Base-by-base conservation (phyloP, 2,329 filamentous ascomycete genomes). In the Thielaviopsis euricoi region DNA sequence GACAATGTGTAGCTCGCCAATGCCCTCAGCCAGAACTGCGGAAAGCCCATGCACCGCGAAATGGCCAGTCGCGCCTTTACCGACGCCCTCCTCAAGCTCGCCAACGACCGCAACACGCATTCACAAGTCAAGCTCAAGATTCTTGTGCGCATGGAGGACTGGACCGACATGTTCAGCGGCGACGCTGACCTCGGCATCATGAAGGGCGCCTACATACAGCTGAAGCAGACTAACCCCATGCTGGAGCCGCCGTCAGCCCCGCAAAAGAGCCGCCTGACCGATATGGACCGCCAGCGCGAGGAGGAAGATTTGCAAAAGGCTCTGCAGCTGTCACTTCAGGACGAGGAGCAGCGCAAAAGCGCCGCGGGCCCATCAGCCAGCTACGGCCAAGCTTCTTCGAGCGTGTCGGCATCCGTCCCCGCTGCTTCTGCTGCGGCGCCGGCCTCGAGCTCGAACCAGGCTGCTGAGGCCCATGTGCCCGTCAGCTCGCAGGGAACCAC, bases 231-330 rank as follows among this genome's bases (percentile, higher is more conserved):
- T 79, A 91, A 98, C 72, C 93, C 93, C 2, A 91, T 88, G 63
- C 73, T 98, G 57, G 88, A 95, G 62, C 80, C 90, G 17, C 93
- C 93, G 0, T 95, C 89, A 58, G 95, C 95, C 63, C 93, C 93
- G 3, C 86, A 86, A 65, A 98, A 98, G 77, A 87, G 85, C 61
- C 83, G 89, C 64, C 89, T 98, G 62, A 96, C 91, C 52, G 86
- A 94, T 37, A 65, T 86, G 52, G 93, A 98, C 70, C 81, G 93
- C 62, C 86, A 89, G 71, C 95, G 95, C 72, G 93, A 98, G 71
- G 93, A 98, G 61, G 90, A 97, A 55, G 93, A 98, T 71, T 74
- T 98, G 58, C 93, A 97, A 70, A 95, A 96, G 82, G 93, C 93
- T 1, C 77, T 98, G 53, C 90, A 86, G 66, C 76, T 98, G 66